phyloP scores from a whole-genome alignment of 495 filamentous ascomycete genomes.

The Podospora didyma region DNA sequence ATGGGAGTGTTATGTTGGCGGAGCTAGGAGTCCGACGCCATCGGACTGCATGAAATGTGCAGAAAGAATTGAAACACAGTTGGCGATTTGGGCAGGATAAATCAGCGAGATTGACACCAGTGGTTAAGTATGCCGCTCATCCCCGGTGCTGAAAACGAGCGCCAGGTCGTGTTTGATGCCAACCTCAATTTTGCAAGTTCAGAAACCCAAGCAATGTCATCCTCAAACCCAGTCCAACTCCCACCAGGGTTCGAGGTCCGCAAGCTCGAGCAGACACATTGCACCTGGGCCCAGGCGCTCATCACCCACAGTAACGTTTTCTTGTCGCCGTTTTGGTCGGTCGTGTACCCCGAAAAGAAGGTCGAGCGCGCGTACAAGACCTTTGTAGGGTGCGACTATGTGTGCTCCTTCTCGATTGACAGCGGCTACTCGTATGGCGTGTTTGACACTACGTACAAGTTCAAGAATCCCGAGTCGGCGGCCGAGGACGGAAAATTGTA shows the following conservation, averaged over 20 bases:
- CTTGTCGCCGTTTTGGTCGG: slow-evolving; percentile 32
- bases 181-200: too few relatives aligned
- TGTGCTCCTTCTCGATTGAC: not conserved
- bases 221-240: not conserved
- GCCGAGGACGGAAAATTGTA: slow-evolving; percentile 36
- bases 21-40: too few relatives aligned
- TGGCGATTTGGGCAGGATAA: too few relatives aligned
- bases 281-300: slow-evolving; percentile 35
- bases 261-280: slow-evolving; percentile 30
- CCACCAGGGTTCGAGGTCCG: slow-evolving; percentile 33
- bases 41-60: too few relatives aligned
- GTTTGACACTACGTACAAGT: slow-evolving; percentile 44
- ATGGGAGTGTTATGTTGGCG: too few relatives aligned
- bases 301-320: slow-evolving; percentile 35
- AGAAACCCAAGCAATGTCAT: not conserved
- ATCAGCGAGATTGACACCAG: too few relatives aligned
- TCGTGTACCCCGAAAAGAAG: slow-evolving; percentile 21
- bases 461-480: slow-evolving; percentile 36
- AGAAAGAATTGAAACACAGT: too few relatives aligned
- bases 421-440: slow-evolving; percentile 41
- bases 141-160: too few relatives aligned
- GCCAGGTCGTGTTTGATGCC: too few relatives aligned
- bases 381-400: slow-evolving; percentile 3
- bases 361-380: slow-evolving; percentile 18
- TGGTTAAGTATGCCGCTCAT: too few relatives aligned